Percentiles rank a stretch among this genome's conserved stretches.
Conservation (phyloP, 2,329 filamentous ascomycete genomes). For the Aspergillus felis region DNA sequence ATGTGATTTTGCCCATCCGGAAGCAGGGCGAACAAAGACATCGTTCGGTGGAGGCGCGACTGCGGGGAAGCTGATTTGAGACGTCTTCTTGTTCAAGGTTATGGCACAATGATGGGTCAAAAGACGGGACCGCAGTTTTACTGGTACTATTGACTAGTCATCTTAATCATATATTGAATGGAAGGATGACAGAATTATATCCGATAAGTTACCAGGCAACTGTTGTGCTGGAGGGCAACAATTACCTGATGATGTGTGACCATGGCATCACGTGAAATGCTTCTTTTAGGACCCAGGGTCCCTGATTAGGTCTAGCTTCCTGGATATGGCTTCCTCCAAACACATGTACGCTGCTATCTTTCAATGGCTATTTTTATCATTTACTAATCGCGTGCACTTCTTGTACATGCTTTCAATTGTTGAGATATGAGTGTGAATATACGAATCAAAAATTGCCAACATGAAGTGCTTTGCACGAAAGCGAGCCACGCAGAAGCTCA, state of each 20-base stretch:
- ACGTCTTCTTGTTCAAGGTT: not conserved
- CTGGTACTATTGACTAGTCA: not conserved
- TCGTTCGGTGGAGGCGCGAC: conserved; percentile 33
- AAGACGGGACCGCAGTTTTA: not conserved
- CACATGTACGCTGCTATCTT: not conserved
- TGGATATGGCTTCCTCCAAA: not conserved
- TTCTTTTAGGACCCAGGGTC: not conserved
- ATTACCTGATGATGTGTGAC: not conserved
- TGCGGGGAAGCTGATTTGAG: conserved; percentile 31
- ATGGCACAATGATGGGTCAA: conserved; percentile 1
- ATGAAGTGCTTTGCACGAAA: not conserved
- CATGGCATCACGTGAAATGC: not conserved
- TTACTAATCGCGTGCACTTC: not conserved
- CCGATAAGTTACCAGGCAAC: not conserved
- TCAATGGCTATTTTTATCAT: not conserved
- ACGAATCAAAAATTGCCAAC: not conserved
- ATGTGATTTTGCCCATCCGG: conserved; percentile 28
- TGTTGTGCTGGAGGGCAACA: not conserved
- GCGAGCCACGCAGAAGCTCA: not conserved
- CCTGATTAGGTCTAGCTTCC: not conserved
- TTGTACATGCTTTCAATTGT: not conserved
- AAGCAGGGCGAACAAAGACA: conserved; percentile 29
- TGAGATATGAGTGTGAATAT: not conserved
- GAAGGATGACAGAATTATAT: not conserved
- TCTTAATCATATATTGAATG: not conserved